Conservation (phyloP, 2,329 filamentous ascomycete genomes). For the Epichloe sylvatica region DNA sequence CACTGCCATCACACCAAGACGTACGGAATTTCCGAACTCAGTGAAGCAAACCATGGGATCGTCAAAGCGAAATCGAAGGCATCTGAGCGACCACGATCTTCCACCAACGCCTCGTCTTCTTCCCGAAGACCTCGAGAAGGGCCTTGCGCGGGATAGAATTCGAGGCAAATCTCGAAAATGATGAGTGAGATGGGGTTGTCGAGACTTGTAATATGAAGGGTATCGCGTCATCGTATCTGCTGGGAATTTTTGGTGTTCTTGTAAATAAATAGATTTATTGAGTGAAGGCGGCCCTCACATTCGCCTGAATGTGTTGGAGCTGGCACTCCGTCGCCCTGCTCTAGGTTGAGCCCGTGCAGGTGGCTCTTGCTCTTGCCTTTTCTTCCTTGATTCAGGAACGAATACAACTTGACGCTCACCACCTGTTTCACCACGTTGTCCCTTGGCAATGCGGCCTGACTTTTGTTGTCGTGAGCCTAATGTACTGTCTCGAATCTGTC, state of each 20-base stretch:
- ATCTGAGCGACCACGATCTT: slow-evolving; percentile 36
- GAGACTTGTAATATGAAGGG: background rate
- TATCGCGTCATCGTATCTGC: background rate
- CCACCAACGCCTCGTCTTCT: slow-evolving; percentile 43
- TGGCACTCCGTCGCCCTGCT: slow-evolving; percentile 52
- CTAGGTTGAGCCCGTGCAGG: slow-evolving; percentile 20
- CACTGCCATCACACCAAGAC: slow-evolving; percentile 46
- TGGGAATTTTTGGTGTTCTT: slow-evolving; percentile 4
- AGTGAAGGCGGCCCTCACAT: slow-evolving; percentile 27
- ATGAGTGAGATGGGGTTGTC: background rate
- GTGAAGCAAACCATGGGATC: slow-evolving; percentile 30
- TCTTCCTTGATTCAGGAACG: slow-evolving; percentile 44
- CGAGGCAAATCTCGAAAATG: slow-evolving; percentile 20
- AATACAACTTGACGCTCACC: slow-evolving; percentile 62
- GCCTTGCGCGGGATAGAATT: slow-evolving; percentile 24
- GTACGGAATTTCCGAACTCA: slow-evolving; percentile 45
- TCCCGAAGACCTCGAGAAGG: slow-evolving; percentile 47
- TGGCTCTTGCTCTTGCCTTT: slow-evolving; percentile 26
- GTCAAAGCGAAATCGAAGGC: slow-evolving; percentile 25
- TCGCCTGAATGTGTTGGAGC: slow-evolving; percentile 58
- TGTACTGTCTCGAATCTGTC: slow-evolving; percentile 39
- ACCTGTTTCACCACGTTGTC: slow-evolving; percentile 34
- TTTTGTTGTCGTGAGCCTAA: slow-evolving; percentile 43
- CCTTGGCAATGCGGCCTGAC: slow-evolving; percentile 31
- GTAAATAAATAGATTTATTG: slow-evolving; percentile 7